phyloP scores from a whole-genome alignment of 129 eudicot genomes.

The Helianthus tuberosus region DNA sequence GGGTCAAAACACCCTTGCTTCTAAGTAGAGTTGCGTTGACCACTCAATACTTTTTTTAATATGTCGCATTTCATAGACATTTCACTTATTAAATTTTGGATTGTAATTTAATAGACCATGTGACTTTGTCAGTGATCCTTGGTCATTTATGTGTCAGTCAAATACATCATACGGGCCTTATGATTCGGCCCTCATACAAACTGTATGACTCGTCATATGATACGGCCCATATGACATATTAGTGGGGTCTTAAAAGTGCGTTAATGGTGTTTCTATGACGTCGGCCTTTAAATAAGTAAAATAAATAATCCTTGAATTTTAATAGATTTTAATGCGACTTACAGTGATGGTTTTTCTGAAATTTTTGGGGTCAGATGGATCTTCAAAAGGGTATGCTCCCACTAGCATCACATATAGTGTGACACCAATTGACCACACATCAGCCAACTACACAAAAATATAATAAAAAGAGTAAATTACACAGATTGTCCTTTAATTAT shows the following conservation, averaged over 20 bases:
- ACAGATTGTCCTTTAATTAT: too few species aligned
- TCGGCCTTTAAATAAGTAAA: not conserved
- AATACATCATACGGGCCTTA: too few species aligned
- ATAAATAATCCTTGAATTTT: not conserved
- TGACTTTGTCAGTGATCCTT: too few species aligned
- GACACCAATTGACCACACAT: conserved; percentile 94
- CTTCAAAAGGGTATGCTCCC: conserved; percentile 89
- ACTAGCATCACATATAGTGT: conserved; percentile 84
- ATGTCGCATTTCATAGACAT: not conserved
- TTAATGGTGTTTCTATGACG: too few species aligned
- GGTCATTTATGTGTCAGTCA: too few species aligned
- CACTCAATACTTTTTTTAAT: not conserved
- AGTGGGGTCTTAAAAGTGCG: too few species aligned
- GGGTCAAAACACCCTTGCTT: not conserved
- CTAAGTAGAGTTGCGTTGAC: not conserved
- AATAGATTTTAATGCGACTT: conserved; percentile 3
- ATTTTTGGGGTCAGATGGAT: conserved; percentile 69
- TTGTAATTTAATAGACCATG: not conserved
- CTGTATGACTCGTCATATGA: too few species aligned
- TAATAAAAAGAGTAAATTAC: too few species aligned
- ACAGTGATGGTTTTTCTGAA: conserved; percentile 72
- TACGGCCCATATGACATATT: too few species aligned
- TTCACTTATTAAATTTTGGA: not conserved
- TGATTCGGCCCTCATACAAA: too few species aligned
- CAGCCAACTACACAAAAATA: conserved; percentile 54